Evolutionary conservation across 2,329 filamentous ascomycete genomes (phyloP).

Genomic region (Rhynchosporium graminicola): DNA sequence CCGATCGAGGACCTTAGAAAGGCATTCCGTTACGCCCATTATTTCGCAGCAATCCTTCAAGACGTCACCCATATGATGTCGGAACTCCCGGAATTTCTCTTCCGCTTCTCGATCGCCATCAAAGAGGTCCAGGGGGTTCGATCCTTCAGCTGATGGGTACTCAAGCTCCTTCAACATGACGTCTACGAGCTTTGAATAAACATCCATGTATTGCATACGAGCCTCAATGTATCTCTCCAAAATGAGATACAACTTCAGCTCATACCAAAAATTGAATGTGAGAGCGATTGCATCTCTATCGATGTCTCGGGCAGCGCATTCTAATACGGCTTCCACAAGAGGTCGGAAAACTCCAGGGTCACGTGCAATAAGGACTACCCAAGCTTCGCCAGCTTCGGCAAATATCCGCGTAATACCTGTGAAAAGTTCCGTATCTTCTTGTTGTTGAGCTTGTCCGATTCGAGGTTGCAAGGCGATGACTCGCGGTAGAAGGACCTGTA

Average conservation of each 20-base stretch:
- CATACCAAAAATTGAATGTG: conserved; percentile 98
- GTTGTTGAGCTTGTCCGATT: conserved; percentile 71
- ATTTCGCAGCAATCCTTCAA: conserved; percentile 97
- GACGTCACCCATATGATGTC: conserved; percentile 96
- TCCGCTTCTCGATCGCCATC: conserved; percentile 94
- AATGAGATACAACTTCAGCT: conserved; percentile 93
- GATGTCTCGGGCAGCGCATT: conserved; percentile 83
- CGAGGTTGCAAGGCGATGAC: conserved; percentile 75
- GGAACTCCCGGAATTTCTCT: conserved; percentile 95
- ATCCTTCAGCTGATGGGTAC: conserved; percentile 72
- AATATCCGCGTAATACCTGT: conserved; percentile 90
- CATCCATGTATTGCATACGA: conserved; percentile 71
- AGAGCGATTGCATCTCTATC: conserved; percentile 90
- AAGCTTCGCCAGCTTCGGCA: conserved; percentile 88
- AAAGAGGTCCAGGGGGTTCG: conserved; percentile 80
- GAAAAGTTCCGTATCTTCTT: conserved; percentile 83
- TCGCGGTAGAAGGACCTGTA: conserved; percentile 79
- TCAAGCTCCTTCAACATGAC: conserved; percentile 89
- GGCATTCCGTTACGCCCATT: conserved; percentile 87
- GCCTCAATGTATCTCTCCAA: conserved; percentile 87
- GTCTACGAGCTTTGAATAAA: conserved; percentile 89
- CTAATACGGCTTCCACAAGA: conserved; percentile 87
- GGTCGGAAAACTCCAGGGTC: conserved; percentile 78
- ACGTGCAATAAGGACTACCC: conserved; percentile 88
- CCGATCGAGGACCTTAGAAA: conserved; percentile 81